phyloP scores from a whole-genome alignment of 768 basidiomycete genomes.

The Trametes cinnabarina region DNA sequence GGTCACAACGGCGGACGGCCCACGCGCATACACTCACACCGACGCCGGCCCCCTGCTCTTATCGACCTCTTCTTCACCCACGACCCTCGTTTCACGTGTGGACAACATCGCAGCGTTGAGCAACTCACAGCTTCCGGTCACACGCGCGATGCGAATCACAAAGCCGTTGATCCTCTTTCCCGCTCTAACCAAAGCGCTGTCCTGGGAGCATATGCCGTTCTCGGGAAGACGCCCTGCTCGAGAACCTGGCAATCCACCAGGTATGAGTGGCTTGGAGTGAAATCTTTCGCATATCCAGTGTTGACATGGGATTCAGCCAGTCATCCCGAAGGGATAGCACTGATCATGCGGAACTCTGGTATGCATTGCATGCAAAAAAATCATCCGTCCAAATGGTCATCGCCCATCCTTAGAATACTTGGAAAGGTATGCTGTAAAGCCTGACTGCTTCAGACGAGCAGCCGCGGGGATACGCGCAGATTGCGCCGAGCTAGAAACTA shows the following conservation, averaged over 20 bases:
- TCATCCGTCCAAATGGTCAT: no score
- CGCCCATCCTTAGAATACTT: slow-evolving; percentile 13
- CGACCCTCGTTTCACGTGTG: not conserved
- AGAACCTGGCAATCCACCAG: no score
- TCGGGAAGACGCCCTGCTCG: not conserved
- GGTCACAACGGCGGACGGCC: no score
- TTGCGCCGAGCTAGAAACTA: slow-evolving; percentile 57
- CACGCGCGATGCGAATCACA: slow-evolving; percentile 1
- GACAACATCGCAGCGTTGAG: not conserved
- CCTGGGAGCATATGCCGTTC: slow-evolving; percentile 7
- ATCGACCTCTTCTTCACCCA: not conserved
- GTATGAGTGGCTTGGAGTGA: not conserved
- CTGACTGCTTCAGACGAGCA: slow-evolving; percentile 64
- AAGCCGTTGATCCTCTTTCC: not conserved
- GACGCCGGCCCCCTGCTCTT: not conserved
- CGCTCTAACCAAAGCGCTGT: slow-evolving; percentile 5
- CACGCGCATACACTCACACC: not conserved
- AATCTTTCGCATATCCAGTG: not conserved
- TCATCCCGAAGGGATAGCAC: slow-evolving; percentile 9
- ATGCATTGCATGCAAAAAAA: no score
- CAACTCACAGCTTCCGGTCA: not conserved
- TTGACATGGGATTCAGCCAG: no score
- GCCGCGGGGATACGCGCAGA: slow-evolving; percentile 44
- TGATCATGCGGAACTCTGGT: slow-evolving; percentile 6
- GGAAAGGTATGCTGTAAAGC: slow-evolving; percentile 34